Conservation (phyloP, 768 basidiomycete genomes). For the Russula griseocarnosa region DNA sequence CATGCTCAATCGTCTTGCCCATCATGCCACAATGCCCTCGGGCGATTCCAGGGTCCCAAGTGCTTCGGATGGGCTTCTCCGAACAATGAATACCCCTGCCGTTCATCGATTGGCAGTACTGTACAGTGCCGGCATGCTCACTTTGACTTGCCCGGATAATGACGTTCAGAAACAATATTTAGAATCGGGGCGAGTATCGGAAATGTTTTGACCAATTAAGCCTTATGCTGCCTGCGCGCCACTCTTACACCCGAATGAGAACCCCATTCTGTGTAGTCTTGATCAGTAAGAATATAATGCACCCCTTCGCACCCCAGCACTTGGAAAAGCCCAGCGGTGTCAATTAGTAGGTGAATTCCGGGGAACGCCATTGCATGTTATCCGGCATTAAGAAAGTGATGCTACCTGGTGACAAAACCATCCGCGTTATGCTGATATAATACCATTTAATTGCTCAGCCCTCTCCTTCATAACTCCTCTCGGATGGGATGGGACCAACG, state of each 20-base stretch:
- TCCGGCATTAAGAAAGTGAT: neutral
- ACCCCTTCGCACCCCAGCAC: neutral
- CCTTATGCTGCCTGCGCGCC: neutral
- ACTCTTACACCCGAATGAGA: neutral
- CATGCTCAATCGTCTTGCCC: neutral
- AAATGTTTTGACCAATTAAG: neutral
- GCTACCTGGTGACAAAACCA: neutral
- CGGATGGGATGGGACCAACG: neutral
- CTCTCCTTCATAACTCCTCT: neutral
- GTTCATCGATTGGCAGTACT: neutral
- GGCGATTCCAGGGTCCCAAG: neutral
- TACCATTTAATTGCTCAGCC: neutral
- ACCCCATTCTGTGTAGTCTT: neutral
- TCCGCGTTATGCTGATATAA: neutral
- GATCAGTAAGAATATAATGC: neutral
- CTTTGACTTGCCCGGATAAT: neutral
- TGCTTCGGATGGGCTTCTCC: neutral
- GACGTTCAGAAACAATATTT: neutral
- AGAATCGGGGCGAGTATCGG: neutral
- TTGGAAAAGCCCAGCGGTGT: neutral
- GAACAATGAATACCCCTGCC: neutral
- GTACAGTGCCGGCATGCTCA: neutral
- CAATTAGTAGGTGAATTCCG: neutral
- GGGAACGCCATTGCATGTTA: neutral
- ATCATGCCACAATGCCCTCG: too few species aligned